Evolutionary conservation across 192 early-diverging fungal genomes (phyloP).

Genomic region (Gryganskiella cystojenkinii): DNA sequence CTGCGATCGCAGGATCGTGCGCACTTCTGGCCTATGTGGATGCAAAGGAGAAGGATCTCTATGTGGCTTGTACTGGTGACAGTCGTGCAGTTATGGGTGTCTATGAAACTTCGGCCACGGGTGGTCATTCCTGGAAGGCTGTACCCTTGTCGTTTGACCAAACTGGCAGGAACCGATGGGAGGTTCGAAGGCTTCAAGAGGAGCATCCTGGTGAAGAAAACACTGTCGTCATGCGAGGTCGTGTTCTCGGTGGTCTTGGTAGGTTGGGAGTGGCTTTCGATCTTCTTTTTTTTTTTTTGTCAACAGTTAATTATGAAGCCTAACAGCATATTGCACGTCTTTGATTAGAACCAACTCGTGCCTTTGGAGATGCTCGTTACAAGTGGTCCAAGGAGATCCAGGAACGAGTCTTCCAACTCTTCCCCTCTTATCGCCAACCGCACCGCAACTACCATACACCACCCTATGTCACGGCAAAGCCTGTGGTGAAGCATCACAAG

Average conservation of each 20-base stretch:
- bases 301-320: no score
- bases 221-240: slow-evolving; percentile 64
- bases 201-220: slow-evolving; percentile 83
- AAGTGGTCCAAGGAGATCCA: slow-evolving; percentile 48
- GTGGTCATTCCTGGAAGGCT: slow-evolving; percentile 55
- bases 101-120: slow-evolving; percentile 16
- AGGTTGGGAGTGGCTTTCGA: neutral
- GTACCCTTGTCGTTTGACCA: slow-evolving; percentile 74
- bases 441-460: slow-evolving; percentile 66
- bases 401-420: slow-evolving; percentile 47
- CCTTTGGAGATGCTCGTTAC: slow-evolving; percentile 77
- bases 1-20: slow-evolving; percentile 62
- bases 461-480: slow-evolving; percentile 84
- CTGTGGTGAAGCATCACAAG: slow-evolving; percentile 73
- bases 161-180: slow-evolving; percentile 65
- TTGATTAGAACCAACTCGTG: slow-evolving; percentile 61
- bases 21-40: slow-evolving; percentile 66
- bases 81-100: slow-evolving; percentile 62
- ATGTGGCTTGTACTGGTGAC: slow-evolving; percentile 65
- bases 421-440: slow-evolving; percentile 49
- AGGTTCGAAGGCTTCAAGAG: slow-evolving; percentile 62
- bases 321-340: neutral
- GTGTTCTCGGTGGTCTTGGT: slow-evolving; percentile 68
- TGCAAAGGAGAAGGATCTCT: slow-evolving; percentile 54
- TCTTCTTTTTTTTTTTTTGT: neutral